Evolutionary conservation across 371 early-diverging fungal genomes (phyloP), one percentile per base, ranked within the genome.

Genomic region (Lichtheimia ornata): DNA sequence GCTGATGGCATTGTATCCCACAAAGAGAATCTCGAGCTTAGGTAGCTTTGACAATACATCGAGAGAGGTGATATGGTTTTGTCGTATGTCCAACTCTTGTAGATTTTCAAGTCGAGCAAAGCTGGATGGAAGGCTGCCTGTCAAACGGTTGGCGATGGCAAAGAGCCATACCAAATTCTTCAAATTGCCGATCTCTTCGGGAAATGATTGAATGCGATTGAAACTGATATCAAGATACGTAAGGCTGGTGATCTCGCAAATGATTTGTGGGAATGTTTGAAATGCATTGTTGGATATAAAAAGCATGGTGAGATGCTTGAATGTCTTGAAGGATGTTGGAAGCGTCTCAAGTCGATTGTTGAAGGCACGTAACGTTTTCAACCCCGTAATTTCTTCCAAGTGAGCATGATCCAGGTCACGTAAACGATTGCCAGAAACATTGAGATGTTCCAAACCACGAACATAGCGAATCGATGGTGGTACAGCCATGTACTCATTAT

Each of bases 201-300:
- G 93, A 12, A 96, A 74, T 11, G 64, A 73, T 6, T 84, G 65
- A 15, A 97, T 92, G 50, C 89, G 84, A 71, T 95, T 94, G 63
- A 91, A 92, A 47, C 90, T 91, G 51, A 95, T 69, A 67, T 97
- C 94, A 12, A 97, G 79, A 43, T 89, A 83, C 5, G 72, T 74
- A 22, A 97, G 75, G 7, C 79, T 67, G 3, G 66, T 43, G 17
- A 94, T 81, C 15, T 81, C 63, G 41, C 88, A 86, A 22, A 91
- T 65, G 0, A 79, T 79, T 18, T 49, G 51, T 0, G 94, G 94
- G 54, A 95, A 86, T 25, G 66, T 59, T 4, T 77, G 65, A 44
- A 95, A 76, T 20, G 84, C 78, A 72, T 96, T 96, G 74, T 92
- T 94, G 60, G 65, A 65, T 41, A 94, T 76, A 67, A 86, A 85